Evolutionary conservation across 148 eudicot species (phyloP).

Genomic region (Cornus suecica): DNA sequence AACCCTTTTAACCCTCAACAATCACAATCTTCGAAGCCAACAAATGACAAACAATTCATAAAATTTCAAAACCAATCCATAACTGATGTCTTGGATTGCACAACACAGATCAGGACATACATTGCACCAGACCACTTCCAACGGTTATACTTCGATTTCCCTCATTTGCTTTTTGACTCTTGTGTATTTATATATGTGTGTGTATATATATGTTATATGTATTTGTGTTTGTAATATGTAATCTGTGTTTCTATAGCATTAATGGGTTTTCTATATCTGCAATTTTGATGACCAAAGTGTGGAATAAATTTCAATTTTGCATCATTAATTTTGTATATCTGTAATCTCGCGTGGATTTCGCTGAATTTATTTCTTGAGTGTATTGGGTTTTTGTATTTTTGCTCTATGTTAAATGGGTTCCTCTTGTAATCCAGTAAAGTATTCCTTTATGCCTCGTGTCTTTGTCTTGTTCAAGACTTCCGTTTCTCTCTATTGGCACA

Average conservation of each 20-base stretch:
- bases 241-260: not conserved
- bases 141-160: not conserved
- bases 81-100: slow-evolving; percentile 6
- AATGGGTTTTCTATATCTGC: not conserved
- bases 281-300: not conserved
- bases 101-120: not conserved
- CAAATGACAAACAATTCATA: not conserved
- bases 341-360: slow-evolving; percentile 6
- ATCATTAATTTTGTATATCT: slow-evolving; percentile 7
- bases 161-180: not conserved
- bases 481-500: not conserved
- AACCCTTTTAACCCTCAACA: not conserved
- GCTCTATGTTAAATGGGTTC: slow-evolving; percentile 4
- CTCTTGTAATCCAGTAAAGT: slow-evolving; percentile 4
- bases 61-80: not conserved
- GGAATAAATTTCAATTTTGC: not conserved
- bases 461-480: slow-evolving; percentile 1
- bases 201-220: not conserved
- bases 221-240: no score
- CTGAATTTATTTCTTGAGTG: not conserved
- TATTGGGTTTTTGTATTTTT: slow-evolving; percentile 9
- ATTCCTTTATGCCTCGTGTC: not conserved
- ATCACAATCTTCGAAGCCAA: not conserved
- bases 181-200: not conserved
- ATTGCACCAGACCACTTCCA: not conserved